Evolutionary conservation across 2,329 filamentous ascomycete species (phyloP).

Genomic region (Hirsutella thompsonii): DNA sequence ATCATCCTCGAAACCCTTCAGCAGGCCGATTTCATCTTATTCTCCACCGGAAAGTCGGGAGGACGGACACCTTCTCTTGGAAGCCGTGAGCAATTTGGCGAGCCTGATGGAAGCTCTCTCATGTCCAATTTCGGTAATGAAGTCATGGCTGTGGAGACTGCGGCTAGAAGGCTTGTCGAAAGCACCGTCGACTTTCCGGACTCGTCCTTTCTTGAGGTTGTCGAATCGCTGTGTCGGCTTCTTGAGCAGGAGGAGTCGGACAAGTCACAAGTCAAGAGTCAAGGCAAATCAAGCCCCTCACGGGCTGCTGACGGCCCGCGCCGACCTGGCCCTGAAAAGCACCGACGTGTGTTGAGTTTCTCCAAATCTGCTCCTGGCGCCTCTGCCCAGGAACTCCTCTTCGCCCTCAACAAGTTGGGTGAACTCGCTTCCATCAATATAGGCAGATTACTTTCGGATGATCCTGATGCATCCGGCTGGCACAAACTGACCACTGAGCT

Average conservation of each 20-base stretch:
- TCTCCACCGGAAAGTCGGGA: conserved; percentile 43
- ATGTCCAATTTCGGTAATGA: conserved; percentile 64
- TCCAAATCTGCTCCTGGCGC: conserved; percentile 30
- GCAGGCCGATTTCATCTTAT: conserved; percentile 81
- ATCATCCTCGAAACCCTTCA: conserved; percentile 88
- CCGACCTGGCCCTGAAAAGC: conserved; percentile 24
- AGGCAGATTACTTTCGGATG: conserved; percentile 55
- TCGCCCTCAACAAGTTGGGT: conserved; percentile 61
- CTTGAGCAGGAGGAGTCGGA: conserved; percentile 31
- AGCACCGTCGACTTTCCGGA: conserved; percentile 88
- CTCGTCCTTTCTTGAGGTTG: conserved; percentile 62
- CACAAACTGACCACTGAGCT: conserved; percentile 45
- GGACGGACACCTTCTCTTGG: conserved; percentile 36
- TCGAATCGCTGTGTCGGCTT: conserved; percentile 62
- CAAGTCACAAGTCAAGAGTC: conserved; percentile 7
- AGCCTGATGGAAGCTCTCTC: conserved; percentile 33
- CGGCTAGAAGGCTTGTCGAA: conserved; percentile 75
- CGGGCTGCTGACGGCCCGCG: conserved; percentile 10
- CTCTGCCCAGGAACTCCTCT: conserved; percentile 48
- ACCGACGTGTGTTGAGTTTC: conserved; percentile 34
- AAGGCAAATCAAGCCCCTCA: conserved; percentile 9
- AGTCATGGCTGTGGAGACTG: conserved; percentile 77
- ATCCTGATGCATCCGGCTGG: conserved; percentile 66
- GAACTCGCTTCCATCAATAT: conserved; percentile 65
- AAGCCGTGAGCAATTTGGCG: conserved; percentile 31